phyloP scores from a whole-genome alignment of 169 alveolate genomes.

The Babesia caballi region DNA sequence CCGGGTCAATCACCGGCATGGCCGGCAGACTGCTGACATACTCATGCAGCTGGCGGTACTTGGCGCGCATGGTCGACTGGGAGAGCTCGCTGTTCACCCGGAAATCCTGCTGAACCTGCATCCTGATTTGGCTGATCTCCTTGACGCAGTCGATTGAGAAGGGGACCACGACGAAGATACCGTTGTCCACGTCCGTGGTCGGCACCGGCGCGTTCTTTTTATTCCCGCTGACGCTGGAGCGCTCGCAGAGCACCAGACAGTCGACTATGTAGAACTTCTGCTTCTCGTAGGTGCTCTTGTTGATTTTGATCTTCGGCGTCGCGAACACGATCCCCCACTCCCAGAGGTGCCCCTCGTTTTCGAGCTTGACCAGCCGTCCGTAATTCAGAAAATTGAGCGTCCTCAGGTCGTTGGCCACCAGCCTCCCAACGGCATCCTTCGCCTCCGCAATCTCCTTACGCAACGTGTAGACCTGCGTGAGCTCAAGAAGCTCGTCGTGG shows the following conservation, averaged over 20 bases:
- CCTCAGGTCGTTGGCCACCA: conserved; percentile 58
- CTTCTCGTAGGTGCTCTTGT: conserved; percentile 2
- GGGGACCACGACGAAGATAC: conserved; percentile 35
- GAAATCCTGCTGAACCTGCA: conserved; percentile 39
- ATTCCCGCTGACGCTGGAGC: background rate
- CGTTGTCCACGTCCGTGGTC: conserved; percentile 14
- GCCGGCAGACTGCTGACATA: conserved; percentile 46
- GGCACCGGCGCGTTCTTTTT: conserved; percentile 33
- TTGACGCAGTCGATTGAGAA: conserved; percentile 49
- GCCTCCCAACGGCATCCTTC: conserved; percentile 67
- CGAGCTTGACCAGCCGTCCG: conserved; percentile 53
- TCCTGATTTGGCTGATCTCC: conserved; percentile 54
- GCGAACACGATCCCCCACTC: conserved; percentile 63
- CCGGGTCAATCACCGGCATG: conserved; percentile 87
- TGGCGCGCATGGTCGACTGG: conserved; percentile 41
- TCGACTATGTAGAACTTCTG: conserved; percentile 37
- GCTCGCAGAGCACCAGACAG: conserved; percentile 51
- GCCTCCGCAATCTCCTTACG: conserved; percentile 41
- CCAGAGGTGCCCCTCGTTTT: conserved; percentile 44
- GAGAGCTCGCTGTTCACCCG: conserved; percentile 10
- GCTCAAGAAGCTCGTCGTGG: conserved; percentile 21
- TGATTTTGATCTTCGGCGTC: conserved; percentile 42
- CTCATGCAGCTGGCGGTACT: conserved; percentile 33
- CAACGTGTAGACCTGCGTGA: background rate
- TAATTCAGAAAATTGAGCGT: conserved; percentile 31